phyloP scores from a whole-genome alignment of 176 grass and related monocot species.

The Rhipidocladum racemiflorum region DNA sequence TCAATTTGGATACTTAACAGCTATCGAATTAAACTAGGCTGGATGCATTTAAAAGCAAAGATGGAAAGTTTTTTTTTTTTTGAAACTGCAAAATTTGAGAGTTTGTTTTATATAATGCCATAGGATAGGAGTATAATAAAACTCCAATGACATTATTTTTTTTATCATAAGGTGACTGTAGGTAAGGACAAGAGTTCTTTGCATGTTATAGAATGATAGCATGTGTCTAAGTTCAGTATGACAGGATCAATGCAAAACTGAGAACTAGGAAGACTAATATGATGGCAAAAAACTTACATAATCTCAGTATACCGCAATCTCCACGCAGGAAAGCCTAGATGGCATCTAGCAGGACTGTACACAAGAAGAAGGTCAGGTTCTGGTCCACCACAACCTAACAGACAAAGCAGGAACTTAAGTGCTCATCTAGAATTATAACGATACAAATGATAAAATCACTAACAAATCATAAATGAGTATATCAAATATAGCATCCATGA shows the following conservation, averaged over 20 bases:
- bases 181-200: slow-evolving; percentile 13
- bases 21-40: not conserved
- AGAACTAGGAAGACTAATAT: not conserved
- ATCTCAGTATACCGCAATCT: slow-evolving; percentile 95
- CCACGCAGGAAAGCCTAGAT: slow-evolving; percentile 96
- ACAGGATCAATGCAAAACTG: not conserved
- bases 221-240: slow-evolving; percentile 16
- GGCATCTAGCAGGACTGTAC: slow-evolving; percentile 79
- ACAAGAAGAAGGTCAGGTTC: slow-evolving; percentile 91
- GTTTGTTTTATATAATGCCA: not conserved
- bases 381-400: slow-evolving; percentile 71
- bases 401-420: slow-evolving; percentile 17
- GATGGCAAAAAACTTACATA: slow-evolving; percentile 52
- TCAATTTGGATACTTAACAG: not conserved
- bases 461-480: slow-evolving; percentile 2
- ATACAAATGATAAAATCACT: slow-evolving; percentile 12
- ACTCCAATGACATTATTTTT: not conserved
- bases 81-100: not conserved
- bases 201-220: slow-evolving; percentile 10
- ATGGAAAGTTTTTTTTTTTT: not conserved
- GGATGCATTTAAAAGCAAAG: not conserved
- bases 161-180: not conserved
- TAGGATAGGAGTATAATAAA: not conserved
- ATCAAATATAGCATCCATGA: slow-evolving; percentile 17
- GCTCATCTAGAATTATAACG: not conserved